These are phyloP conservation scores for Botrytis galanthina DNA, from an alignment of 2,329 filamentous ascomycete species.

Conservation along the genomic window DNA sequence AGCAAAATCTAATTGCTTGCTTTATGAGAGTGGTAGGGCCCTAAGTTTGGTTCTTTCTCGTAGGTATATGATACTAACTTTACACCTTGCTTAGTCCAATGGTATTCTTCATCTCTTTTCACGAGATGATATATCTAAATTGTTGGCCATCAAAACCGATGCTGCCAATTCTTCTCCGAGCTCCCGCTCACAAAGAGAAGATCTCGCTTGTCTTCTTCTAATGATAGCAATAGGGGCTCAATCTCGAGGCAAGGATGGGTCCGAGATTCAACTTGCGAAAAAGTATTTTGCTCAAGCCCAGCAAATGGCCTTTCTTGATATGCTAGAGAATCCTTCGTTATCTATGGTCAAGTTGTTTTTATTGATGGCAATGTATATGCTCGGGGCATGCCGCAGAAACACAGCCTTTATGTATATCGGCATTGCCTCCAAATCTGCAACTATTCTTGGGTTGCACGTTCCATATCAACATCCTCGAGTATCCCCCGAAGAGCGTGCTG, in stretches of 20 bases:
- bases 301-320: slow-evolving; percentile 10
- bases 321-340: slow-evolving; percentile 9
- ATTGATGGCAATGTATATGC: slow-evolving; percentile 15
- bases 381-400: slow-evolving; percentile 7
- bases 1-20: background rate
- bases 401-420: slow-evolving; percentile 15
- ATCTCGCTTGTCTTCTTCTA: slow-evolving; percentile 9
- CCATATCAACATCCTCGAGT: slow-evolving; percentile 1
- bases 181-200: background rate
- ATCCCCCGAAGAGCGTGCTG: background rate
- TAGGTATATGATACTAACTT: background rate
- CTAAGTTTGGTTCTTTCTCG: background rate
- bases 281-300: slow-evolving; percentile 11
- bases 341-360: slow-evolving; percentile 8
- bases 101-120: slow-evolving; percentile 10
- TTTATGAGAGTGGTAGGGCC: slow-evolving; percentile 3
- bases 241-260: background rate
- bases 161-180: background rate
- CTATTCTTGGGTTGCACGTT: slow-evolving; percentile 13
- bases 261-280: slow-evolving; percentile 7
- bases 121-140: slow-evolving; percentile 4
- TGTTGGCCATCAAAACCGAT: background rate
- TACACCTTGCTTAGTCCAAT: background rate
- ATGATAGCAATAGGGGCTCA: slow-evolving; percentile 18
- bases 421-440: slow-evolving; percentile 12